Conservation (phyloP, 148 eudicot genomes). For the Fallopia convolvulus region DNA sequence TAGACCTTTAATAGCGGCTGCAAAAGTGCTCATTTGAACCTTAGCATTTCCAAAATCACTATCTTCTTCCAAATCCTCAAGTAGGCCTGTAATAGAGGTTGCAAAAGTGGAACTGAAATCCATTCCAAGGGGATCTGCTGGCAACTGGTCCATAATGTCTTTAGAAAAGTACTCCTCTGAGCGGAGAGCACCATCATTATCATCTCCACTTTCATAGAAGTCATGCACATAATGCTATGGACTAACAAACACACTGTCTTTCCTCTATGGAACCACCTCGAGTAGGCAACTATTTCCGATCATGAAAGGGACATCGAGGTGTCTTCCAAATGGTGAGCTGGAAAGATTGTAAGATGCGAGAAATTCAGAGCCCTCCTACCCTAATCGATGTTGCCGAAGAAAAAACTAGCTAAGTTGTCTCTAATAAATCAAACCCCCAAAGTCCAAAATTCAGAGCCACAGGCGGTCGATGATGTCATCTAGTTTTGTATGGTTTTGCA, state of each 20-base stretch:
- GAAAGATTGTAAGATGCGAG: constrained; percentile 58
- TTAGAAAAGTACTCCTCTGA: constrained; percentile 34
- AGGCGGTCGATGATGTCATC: too few relatives aligned
- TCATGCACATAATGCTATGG: constrained; percentile 24
- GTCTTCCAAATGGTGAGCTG: constrained; percentile 48
- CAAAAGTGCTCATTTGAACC: too few relatives aligned
- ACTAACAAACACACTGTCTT: constrained; percentile 23
- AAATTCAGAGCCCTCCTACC: constrained; percentile 66
- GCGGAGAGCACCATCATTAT: constrained; percentile 24
- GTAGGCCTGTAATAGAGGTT: constrained; percentile 78
- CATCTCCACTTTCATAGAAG: constrained; percentile 30
- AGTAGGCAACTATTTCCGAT: constrained; percentile 34
- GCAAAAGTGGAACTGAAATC: constrained; percentile 65
- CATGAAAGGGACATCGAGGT: constrained; percentile 45
- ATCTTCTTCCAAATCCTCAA: constrained; percentile 53
- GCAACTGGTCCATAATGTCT: constrained; percentile 68
- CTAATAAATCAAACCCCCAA: too few relatives aligned
- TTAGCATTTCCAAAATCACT: constrained; percentile 32
- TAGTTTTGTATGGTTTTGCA: too few relatives aligned
- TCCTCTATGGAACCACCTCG: constrained; percentile 42
- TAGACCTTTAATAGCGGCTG: too few relatives aligned
- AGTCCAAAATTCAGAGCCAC: too few relatives aligned
- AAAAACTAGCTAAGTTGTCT: not conserved
- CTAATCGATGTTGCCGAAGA: not conserved
- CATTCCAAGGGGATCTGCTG: constrained; percentile 93